Conservation (phyloP, 202 grass and related monocot species). For the Musa balbisiana region DNA sequence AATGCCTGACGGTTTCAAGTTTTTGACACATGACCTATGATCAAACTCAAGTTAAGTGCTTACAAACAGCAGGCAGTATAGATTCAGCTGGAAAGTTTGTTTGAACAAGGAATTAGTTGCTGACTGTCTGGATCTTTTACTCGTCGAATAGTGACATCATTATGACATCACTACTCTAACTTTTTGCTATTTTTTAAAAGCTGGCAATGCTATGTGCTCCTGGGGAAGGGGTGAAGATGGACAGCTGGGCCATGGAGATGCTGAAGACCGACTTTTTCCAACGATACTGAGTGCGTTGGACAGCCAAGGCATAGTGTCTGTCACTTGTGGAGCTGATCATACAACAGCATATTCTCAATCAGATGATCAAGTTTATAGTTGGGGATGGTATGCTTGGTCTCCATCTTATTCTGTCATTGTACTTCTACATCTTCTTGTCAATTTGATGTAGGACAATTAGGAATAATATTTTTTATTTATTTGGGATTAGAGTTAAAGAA, state of each 20-base stretch:
- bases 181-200: conserved; percentile 34
- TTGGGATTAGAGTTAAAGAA: too few relatives aligned
- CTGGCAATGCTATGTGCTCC: conserved; percentile 74
- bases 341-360: conserved; percentile 83
- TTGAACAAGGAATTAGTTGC: background rate
- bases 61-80: background rate
- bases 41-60: background rate
- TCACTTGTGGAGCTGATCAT: conserved; percentile 97
- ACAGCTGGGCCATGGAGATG: conserved; percentile 94
- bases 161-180: background rate
- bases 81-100: background rate
- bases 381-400: conserved; percentile 49
- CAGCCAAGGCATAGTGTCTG: conserved; percentile 44
- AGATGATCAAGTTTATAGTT: conserved; percentile 79
- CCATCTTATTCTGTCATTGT: background rate
- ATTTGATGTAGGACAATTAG: too few relatives aligned
- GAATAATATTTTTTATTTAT: too few relatives aligned
- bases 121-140: background rate
- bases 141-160: background rate
- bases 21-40: background rate
- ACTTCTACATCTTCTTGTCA: background rate
- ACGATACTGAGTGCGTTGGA: conserved; percentile 68
- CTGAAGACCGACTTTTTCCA: conserved; percentile 75
- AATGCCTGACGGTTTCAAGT: background rate
- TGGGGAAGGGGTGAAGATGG: conserved; percentile 99